Evolutionary conservation across 1,284 basidiomycete species (phyloP).

Genomic region (Erythrobasidium hasegawianum): DNA sequence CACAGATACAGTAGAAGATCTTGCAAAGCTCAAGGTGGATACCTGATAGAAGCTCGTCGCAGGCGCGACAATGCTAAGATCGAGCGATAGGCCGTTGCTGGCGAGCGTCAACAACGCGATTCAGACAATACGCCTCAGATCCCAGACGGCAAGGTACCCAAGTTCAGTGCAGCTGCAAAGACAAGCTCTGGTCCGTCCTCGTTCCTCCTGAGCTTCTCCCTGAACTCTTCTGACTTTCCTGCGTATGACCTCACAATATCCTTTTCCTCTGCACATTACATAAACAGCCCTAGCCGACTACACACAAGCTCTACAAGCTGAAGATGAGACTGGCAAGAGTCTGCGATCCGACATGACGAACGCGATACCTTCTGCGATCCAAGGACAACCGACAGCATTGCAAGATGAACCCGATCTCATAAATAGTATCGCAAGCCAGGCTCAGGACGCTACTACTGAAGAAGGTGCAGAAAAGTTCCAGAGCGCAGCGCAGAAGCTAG

Average conservation of each 20-base stretch:
- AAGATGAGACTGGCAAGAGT: slow-evolving; percentile 15
- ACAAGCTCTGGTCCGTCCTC: slow-evolving; percentile 27
- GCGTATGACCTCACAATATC: slow-evolving; percentile 16
- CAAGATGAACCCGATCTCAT: slow-evolving; percentile 24
- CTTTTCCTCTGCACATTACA: neutral
- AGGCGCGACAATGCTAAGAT: neutral
- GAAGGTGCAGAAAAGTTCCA: slow-evolving; percentile 14
- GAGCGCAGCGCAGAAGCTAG: slow-evolving; percentile 25
- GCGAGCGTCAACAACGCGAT: slow-evolving; percentile 31
- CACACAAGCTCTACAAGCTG: slow-evolving; percentile 23
- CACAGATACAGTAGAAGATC: slow-evolving; percentile 29
- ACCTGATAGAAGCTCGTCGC: no score
- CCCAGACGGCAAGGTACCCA: slow-evolving; percentile 27
- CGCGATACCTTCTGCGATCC: slow-evolving; percentile 11
- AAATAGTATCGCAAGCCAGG: slow-evolving; percentile 21
- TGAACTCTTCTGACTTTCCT: neutral
- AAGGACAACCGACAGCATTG: slow-evolving; percentile 23
- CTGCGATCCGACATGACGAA: slow-evolving; percentile 7
- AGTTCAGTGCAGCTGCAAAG: slow-evolving; percentile 30
- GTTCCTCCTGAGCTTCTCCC: no score
- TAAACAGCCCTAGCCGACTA: slow-evolving; percentile 31
- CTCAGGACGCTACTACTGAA: slow-evolving; percentile 27
- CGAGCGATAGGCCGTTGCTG: slow-evolving; percentile 26
- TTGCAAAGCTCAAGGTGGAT: slow-evolving; percentile 28
- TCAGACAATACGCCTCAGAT: slow-evolving; percentile 28